Percentiles rank a stretch among this genome's conserved stretches.
Conservation (phyloP, 2,329 filamentous ascomycete genomes). For the Cryphonectria radicalis region DNA sequence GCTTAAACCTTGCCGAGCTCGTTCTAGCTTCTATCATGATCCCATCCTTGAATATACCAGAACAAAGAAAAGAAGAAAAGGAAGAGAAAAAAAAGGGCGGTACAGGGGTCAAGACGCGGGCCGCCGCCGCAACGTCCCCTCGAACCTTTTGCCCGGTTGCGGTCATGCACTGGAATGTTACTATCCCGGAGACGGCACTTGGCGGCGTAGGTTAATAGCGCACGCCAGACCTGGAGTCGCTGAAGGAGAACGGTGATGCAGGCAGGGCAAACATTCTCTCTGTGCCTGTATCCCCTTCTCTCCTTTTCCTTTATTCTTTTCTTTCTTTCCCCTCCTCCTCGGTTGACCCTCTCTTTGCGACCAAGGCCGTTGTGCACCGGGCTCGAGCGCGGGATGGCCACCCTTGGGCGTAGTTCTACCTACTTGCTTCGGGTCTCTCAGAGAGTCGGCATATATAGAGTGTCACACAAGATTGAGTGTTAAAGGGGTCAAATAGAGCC, state of each 20-base stretch:
- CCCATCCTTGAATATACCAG: background rate
- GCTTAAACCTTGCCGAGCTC: background rate
- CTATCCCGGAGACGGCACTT: background rate
- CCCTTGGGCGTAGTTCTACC: background rate
- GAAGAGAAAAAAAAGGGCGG: background rate
- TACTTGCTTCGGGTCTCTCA: background rate
- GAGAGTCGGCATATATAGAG: background rate
- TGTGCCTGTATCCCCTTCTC: too few species aligned
- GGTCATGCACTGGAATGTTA: constrained; percentile 1
- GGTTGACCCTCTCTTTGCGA: background rate
- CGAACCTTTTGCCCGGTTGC: background rate
- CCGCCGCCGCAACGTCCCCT: background rate
- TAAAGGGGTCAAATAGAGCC: background rate
- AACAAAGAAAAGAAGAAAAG: background rate
- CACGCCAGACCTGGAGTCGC: background rate
- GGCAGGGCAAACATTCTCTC: background rate
- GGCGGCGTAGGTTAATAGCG: background rate
- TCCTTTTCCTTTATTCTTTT: too few species aligned
- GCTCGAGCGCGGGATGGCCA: background rate
- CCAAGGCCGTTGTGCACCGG: background rate
- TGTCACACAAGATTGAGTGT: background rate
- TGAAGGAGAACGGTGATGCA: background rate
- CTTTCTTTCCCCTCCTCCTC: too few species aligned
- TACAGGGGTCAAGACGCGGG: background rate
- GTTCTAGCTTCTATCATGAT: background rate